Evolutionary conservation across 2,329 filamentous ascomycete genomes (phyloP), one percentile per base, ranked within the genome.

Genomic region (Claviceps lovelessii): DNA sequence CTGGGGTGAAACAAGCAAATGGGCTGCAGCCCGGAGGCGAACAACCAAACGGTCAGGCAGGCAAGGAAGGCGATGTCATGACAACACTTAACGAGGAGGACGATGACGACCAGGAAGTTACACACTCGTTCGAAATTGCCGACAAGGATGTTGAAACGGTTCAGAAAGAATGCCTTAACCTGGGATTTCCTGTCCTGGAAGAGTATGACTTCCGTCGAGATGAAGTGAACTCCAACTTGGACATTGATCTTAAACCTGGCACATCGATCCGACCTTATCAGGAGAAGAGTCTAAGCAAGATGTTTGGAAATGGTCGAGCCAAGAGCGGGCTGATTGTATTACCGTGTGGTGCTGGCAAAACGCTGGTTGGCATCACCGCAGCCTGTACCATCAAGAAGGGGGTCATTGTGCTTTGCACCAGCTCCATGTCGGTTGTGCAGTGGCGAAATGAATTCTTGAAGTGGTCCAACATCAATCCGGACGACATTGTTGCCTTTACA

Each of bases 141-240:
- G 86, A 90, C 61, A 80, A 83, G 58, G 83, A 84, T 48, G 90
- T 96, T 46, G 90, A 95, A 70, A 78, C 78, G 3, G 90, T 97
- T 1, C 88, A 94, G 64, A 90, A 93, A 68, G 85, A 89, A 56
- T 97, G 93, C 65, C 79, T 95, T 53, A 85, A 87, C 49, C 82
- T 98, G 52, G 86, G 85, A 31, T 86, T 89, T 58, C 93, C 93
- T 3, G 85, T 95, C 9, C 80, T 96, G 9, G 90, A 97, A 68
- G 93, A 98, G 70, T 98, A 98, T 69, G 93, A 98, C 68, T 98
- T 97, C 69, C 80, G 90, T 56, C 90, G 93, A 61, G 93, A 98
- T 67, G 81, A 87, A 57, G 79, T 83, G 61, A 98, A 97, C 64
- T 81, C 91, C 0, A 95, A 88, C 52, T 75, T 98, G 41, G 90